A percentile compares a stretch with the other conserved stretches of the same genome.
These are phyloP conservation scores for Cutaneotrichosporon sp. DNA, from an alignment of 1,284 basidiomycete species.

Conservation along the genomic window DNA sequence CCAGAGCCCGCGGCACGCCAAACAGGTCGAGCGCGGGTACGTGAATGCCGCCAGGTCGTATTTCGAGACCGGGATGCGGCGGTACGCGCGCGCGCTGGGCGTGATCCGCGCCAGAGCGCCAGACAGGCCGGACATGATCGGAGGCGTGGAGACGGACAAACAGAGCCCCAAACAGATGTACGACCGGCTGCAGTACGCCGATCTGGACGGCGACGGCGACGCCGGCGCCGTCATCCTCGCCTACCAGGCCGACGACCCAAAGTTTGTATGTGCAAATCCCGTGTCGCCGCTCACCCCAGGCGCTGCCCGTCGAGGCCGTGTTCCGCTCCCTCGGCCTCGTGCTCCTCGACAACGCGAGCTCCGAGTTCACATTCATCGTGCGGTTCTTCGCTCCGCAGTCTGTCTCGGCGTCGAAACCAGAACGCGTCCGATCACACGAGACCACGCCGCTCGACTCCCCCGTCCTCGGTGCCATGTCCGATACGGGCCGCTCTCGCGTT, in stretches of 20 bases:
- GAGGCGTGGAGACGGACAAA: conserved; percentile 33
- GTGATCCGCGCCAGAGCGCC: conserved; percentile 61
- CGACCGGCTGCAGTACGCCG: conserved; percentile 61
- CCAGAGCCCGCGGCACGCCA: conserved; percentile 74
- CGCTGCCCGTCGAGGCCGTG: conserved; percentile 73
- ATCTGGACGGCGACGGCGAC: conserved; percentile 63
- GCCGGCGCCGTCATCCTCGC: conserved; percentile 62
- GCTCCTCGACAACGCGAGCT: conserved; percentile 84
- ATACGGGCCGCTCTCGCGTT: conserved; percentile 21
- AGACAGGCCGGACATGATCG: conserved; percentile 42
- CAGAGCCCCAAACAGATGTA: conserved; percentile 38
- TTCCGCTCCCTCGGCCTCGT: conserved; percentile 79
- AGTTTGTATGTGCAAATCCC: not conserved
- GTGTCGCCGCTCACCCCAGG: conserved; percentile 53
- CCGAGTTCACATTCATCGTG: conserved; percentile 81
- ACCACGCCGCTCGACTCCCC: conserved; percentile 32
- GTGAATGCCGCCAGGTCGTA: conserved; percentile 77
- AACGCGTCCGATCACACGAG: conserved; percentile 10
- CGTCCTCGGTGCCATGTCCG: conserved; percentile 26
- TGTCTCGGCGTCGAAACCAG: not conserved
- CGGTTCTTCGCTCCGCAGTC: conserved; percentile 63
- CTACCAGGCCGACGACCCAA: conserved; percentile 72
- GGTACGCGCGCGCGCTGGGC: conserved; percentile 77
- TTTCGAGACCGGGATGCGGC: conserved; percentile 90
- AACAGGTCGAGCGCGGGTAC: conserved; percentile 86